Evolutionary conservation across 2,329 filamentous ascomycete species (phyloP).

Genomic region (Pseudofabraea citricarpa): DNA sequence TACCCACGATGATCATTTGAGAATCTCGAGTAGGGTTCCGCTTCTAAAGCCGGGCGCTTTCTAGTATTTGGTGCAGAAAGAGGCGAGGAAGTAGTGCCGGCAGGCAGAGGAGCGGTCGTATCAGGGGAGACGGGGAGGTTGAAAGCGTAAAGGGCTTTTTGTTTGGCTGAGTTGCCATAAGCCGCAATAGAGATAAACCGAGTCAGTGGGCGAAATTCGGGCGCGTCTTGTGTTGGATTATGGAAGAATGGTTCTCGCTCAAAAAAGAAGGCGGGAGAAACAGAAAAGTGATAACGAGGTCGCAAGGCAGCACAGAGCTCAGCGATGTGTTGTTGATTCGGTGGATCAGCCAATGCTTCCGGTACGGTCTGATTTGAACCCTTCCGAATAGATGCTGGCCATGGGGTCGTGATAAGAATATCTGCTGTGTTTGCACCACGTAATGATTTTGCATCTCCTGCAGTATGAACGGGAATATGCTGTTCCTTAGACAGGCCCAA

Average conservation of each 20-base stretch:
- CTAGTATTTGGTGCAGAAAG: slow-evolving; percentile 56
- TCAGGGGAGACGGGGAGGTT: slow-evolving; percentile 61
- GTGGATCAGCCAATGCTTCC: slow-evolving; percentile 44
- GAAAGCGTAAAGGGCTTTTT: slow-evolving; percentile 79
- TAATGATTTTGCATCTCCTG: slow-evolving; percentile 70
- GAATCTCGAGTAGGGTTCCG: slow-evolving; percentile 49
- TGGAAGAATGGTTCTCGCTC: slow-evolving; percentile 94
- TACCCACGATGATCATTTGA: slow-evolving; percentile 35
- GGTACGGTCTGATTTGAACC: slow-evolving; percentile 61
- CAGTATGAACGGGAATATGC: slow-evolving; percentile 72
- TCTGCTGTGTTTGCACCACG: slow-evolving; percentile 75
- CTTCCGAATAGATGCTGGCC: slow-evolving; percentile 70
- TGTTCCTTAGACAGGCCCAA: slow-evolving; percentile 65
- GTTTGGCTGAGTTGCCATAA: slow-evolving; percentile 69
- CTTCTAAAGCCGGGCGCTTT: slow-evolving; percentile 43
- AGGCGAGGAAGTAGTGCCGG: slow-evolving; percentile 72
- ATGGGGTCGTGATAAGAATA: slow-evolving; percentile 80
- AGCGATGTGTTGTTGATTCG: slow-evolving; percentile 63
- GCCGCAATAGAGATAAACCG: slow-evolving; percentile 87
- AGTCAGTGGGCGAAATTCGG: slow-evolving; percentile 60
- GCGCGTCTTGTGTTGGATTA: slow-evolving; percentile 42
- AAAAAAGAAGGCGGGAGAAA: slow-evolving; percentile 62
- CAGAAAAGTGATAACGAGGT: slow-evolving; percentile 87
- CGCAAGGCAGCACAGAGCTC: slow-evolving; percentile 75
- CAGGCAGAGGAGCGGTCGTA: slow-evolving; percentile 54